Evolutionary conservation across 371 early-diverging fungal genomes (phyloP), one percentile per base, ranked within the genome.

Genomic region (Mucor mucedo): DNA sequence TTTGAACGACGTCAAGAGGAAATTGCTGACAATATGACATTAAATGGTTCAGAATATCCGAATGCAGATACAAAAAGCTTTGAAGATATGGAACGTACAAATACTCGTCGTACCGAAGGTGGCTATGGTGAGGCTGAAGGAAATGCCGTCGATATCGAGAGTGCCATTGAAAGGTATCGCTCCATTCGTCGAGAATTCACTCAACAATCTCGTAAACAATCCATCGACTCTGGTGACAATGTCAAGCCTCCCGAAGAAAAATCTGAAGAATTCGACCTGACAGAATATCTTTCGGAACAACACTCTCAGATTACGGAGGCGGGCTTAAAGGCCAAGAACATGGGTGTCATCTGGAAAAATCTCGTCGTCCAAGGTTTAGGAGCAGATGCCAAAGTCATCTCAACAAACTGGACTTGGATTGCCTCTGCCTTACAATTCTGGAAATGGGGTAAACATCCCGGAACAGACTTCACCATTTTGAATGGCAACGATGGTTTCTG

Each of bases 341-440:
- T 85, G 69, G 84, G 85, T 55, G 66, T 85, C 1, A 65, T 74
- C n/a, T 80, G 80, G 72, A 75, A 70, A 55, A 50, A 76, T 29
- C 49, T 83, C 47, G 67, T 70, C 6, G 81, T 80, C 30, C 70
- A 72, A 77, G 70, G 78, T 72, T 52, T 79, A 65, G 78, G 63
- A 56, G 45, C 65, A 49, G 54, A 79, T 21, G 73, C 75, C 8
- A 66, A 75, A 28, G 55, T 66, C 0, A 66, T 63, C 14, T 32
- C 65, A 29, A 74, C 74, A 2, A 68, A 63, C 2, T 52, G 48
- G 32, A 58, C 60, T 32, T 48, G 57, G 21, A 65, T 66, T 8
- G 3, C 48, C 7, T 30, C 50, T 1, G 30, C 33, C 14, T 30
- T 63, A 14, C 63, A 66, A 41, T 73, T 73, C 50, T 71, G 75